These are phyloP conservation scores for Evansstolkia leycettana DNA, from an alignment of 495 filamentous ascomycete genomes.

Conservation along the genomic window DNA sequence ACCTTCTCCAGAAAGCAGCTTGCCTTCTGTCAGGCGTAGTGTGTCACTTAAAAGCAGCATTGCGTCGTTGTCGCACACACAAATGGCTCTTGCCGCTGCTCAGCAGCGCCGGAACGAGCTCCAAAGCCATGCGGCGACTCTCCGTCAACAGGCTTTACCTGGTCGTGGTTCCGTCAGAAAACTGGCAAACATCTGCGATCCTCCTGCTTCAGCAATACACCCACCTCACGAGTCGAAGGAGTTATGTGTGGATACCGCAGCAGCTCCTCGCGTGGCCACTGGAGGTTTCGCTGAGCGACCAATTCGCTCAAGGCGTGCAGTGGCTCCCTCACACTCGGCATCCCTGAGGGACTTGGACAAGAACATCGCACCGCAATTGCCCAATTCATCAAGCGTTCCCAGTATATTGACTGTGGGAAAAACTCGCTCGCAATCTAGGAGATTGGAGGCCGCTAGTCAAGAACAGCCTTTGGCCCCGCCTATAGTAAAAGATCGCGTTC, in stretches of 20 bases:
- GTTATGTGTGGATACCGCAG: slow-evolving; percentile 3
- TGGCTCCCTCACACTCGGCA: slow-evolving; percentile 23
- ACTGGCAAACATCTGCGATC: slow-evolving; percentile 18
- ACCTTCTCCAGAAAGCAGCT: slow-evolving; percentile 12
- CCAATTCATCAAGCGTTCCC: slow-evolving; percentile 20
- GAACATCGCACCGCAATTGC: slow-evolving; percentile 12
- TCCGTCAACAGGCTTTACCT: slow-evolving; percentile 32
- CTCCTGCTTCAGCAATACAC: slow-evolving; percentile 6
- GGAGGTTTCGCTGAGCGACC: slow-evolving; percentile 33
- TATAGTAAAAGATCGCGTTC: slow-evolving; percentile 12
- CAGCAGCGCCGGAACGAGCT: slow-evolving; percentile 29
- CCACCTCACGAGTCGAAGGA: slow-evolving; percentile 12
- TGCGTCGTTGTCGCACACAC: slow-evolving; percentile 22
- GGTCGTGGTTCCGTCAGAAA: slow-evolving; percentile 18
- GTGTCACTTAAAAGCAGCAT: slow-evolving; percentile 15
- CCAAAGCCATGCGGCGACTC: slow-evolving; percentile 35
- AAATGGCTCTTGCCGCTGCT: slow-evolving; percentile 28
- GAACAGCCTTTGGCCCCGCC: slow-evolving; percentile 5
- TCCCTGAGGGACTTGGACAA: slow-evolving; percentile 20
- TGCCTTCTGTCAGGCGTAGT: slow-evolving; percentile 20
- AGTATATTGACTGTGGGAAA: slow-evolving; percentile 30
- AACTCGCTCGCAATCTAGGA: slow-evolving; percentile 34
- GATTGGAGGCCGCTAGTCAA: slow-evolving; percentile 23
- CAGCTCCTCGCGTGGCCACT: slow-evolving; percentile 3
- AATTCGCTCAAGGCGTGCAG: slow-evolving; percentile 26